phyloP scores from a whole-genome alignment of 1,284 basidiomycete genomes.

The Ceratobasidium papillatum region DNA sequence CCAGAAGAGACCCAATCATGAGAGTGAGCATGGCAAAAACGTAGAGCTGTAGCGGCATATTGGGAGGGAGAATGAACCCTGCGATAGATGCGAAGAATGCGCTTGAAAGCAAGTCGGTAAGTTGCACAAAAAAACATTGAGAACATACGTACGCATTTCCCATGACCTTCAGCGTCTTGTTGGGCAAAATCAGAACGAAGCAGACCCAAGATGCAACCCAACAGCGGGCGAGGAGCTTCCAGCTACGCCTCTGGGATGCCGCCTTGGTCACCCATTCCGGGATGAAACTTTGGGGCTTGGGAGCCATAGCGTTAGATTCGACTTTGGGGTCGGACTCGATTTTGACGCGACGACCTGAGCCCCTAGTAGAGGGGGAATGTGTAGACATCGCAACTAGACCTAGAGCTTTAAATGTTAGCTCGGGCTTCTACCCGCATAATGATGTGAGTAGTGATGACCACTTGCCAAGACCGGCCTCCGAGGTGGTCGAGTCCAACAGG shows the following conservation, averaged over 20 bases:
- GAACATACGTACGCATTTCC: constrained; percentile 41
- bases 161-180: constrained; percentile 29
- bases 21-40: constrained; percentile 57
- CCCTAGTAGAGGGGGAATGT: background rate
- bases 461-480: constrained; percentile 13
- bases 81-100: constrained; percentile 43
- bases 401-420: background rate
- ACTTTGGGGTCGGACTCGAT: background rate
- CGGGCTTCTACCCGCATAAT: background rate
- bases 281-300: background rate
- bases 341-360: constrained; percentile 19
- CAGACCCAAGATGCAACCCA: constrained; percentile 42
- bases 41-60: constrained; percentile 42
- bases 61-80: constrained; percentile 41
- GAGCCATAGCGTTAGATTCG: background rate
- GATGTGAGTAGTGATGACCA: background rate
- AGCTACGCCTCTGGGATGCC: constrained; percentile 20
- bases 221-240: constrained; percentile 40
- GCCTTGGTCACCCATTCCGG: constrained; percentile 33
- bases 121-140: background rate
- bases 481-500: background rate
- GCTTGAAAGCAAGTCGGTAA: background rate
- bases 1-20: constrained; percentile 67
- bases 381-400: constrained; percentile 5
- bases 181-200: constrained; percentile 40